Evolutionary conservation across 2,329 filamentous ascomycete genomes (phyloP).

Genomic region (Aspergillus caelatus): DNA sequence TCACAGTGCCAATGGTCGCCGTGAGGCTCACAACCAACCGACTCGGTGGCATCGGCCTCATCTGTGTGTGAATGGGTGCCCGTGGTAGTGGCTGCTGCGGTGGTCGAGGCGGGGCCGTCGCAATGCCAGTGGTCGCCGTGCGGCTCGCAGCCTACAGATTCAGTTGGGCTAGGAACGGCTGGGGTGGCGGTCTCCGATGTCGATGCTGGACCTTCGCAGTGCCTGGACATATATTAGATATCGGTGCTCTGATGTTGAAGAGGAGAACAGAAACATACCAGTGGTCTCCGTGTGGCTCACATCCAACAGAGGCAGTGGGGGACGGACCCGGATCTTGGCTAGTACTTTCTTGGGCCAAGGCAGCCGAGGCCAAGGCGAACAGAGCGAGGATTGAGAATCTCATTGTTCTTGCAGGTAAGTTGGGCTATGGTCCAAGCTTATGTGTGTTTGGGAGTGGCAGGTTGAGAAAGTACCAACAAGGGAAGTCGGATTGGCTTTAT

Average conservation of each 20-base stretch:
- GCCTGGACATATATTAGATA: slow-evolving; percentile 21
- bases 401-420: slow-evolving; percentile 14
- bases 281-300: slow-evolving; percentile 31
- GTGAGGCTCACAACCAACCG: slow-evolving; percentile 18
- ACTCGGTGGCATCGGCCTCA: slow-evolving; percentile 12
- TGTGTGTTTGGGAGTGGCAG: background rate
- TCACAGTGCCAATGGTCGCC: slow-evolving; percentile 26
- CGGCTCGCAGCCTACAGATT: slow-evolving; percentile 23
- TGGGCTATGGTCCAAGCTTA: background rate
- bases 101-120: slow-evolving; percentile 17
- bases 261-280: slow-evolving; percentile 20
- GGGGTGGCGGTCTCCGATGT: slow-evolving; percentile 14
- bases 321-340: slow-evolving; percentile 30
- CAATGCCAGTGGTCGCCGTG: slow-evolving; percentile 30
- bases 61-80: slow-evolving; percentile 6
- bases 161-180: slow-evolving; percentile 24
- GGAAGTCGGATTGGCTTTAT: background rate
- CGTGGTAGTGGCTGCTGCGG: background rate
- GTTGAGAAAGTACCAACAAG: background rate
- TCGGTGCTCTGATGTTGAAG: background rate
- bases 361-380: slow-evolving; percentile 21
- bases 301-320: slow-evolving; percentile 33
- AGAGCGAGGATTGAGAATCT: slow-evolving; percentile 21
- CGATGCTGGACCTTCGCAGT: slow-evolving; percentile 32
- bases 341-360: slow-evolving; percentile 10